These are phyloP conservation scores for Leucosporidium scottii DNA, from an alignment of 768 basidiomycete species.

Conservation along the genomic window DNA sequence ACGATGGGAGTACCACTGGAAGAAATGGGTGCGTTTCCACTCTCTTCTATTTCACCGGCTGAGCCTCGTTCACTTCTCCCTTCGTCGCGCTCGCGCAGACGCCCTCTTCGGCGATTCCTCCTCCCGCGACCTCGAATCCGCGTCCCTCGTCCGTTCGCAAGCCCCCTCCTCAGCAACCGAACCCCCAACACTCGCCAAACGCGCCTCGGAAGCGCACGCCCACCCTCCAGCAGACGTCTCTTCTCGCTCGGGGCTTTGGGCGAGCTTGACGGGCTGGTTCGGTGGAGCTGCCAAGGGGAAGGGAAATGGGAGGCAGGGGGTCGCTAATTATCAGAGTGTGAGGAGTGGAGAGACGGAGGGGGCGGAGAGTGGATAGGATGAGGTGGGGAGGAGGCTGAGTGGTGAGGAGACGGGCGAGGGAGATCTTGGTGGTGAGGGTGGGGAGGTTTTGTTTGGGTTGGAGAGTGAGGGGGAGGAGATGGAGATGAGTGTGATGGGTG, in stretches of 20 bases:
- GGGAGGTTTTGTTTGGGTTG: neutral
- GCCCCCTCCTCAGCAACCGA: neutral
- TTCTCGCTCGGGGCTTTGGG: neutral
- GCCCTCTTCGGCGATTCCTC: slow-evolving; percentile 29
- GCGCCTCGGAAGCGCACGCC: neutral
- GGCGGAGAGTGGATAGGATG: slow-evolving; percentile 2
- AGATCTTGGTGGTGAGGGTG: neutral
- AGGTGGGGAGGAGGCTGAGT: neutral
- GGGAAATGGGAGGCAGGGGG: neutral
- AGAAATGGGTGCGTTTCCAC: slow-evolving; percentile 36
- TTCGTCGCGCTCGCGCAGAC: slow-evolving; percentile 7
- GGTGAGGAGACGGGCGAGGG: neutral
- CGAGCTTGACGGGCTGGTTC: neutral
- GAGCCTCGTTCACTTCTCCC: neutral
- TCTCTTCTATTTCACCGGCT: too few species aligned
- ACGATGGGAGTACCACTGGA: slow-evolving; percentile 40
- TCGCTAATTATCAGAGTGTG: slow-evolving; percentile 1
- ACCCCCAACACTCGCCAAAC: slow-evolving; percentile 1
- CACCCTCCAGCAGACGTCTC: too few species aligned
- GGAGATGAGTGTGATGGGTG: neutral
- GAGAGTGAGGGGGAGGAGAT: neutral
- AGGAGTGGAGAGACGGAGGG: neutral
- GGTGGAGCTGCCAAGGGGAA: neutral
- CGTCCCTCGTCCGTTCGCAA: slow-evolving; percentile 1
- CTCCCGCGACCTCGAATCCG: slow-evolving; percentile 8